Conservation (phyloP, 352 stramenopile genomes). For the Phytophthora lateralis region DNA sequence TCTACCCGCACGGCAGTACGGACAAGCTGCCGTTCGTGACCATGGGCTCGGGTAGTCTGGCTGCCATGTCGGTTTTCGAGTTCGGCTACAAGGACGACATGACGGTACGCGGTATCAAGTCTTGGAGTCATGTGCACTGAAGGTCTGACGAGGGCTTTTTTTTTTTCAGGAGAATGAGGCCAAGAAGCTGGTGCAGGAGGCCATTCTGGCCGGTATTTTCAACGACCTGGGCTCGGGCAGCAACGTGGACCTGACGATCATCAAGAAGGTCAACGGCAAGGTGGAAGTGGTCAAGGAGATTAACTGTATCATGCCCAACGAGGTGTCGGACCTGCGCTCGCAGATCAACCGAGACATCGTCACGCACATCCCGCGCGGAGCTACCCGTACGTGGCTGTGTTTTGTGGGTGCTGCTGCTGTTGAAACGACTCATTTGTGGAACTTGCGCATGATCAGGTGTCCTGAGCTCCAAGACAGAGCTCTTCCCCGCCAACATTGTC, state of each 20-base stretch:
- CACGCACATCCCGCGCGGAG: conserved; percentile 80
- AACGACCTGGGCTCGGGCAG: conserved; percentile 98
- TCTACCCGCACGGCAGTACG: conserved; percentile 97
- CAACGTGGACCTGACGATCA: conserved; percentile 97
- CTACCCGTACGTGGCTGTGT: conserved; percentile 62
- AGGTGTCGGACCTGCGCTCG: conserved; percentile 87
- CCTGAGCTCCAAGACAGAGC: conserved; percentile 74
- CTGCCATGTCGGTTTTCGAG: conserved; percentile 98
- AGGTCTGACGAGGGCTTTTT: conserved; percentile 1
- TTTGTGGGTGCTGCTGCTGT: neutral
- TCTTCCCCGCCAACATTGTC: conserved; percentile 62
- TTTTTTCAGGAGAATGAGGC: conserved; percentile 90
- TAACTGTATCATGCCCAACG: conserved; percentile 94
- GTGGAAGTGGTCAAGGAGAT: conserved; percentile 89
- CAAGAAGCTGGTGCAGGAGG: conserved; percentile 95
- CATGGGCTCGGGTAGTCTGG: conserved; percentile 98
- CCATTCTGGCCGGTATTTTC: conserved; percentile 97
- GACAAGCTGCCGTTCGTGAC: conserved; percentile 98
- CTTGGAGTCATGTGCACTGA: neutral
- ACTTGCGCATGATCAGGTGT: conserved; percentile 45
- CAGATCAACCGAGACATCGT: conserved; percentile 87
- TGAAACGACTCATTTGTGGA: conserved; percentile 5
- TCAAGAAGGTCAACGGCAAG: conserved; percentile 89
- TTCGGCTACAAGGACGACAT: conserved; percentile 95
- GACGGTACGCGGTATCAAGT: conserved; percentile 34